Percentiles rank a stretch among this genome's conserved stretches.
Evolutionary conservation across 805 yeast genomes (phyloP).

Genomic region (Candida awuae): DNA sequence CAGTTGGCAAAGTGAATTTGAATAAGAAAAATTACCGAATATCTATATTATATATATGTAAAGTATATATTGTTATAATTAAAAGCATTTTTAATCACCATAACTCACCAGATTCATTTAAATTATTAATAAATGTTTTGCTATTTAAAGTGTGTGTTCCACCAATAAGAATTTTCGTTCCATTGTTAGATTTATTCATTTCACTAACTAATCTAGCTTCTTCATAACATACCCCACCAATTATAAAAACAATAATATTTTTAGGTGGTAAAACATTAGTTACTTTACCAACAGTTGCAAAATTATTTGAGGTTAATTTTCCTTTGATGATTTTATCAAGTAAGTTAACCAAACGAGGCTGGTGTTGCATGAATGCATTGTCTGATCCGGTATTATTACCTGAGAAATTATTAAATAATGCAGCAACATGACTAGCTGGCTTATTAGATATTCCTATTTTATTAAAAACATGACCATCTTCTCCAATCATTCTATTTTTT

Average conservation of each 20-base stretch:
- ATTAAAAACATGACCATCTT: slow-evolving; percentile 26
- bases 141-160: slow-evolving; percentile 59
- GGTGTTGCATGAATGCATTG: slow-evolving; percentile 85
- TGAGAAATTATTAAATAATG: slow-evolving; percentile 29
- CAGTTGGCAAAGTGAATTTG: slow-evolving; percentile 63
- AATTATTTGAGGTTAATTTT: slow-evolving; percentile 26
- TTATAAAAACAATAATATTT: slow-evolving; percentile 62
- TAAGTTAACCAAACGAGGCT: slow-evolving; percentile 57
- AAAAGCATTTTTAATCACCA: slow-evolving; percentile 13
- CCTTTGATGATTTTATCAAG: slow-evolving; percentile 36
- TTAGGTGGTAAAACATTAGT: slow-evolving; percentile 35
- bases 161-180: slow-evolving; percentile 69
- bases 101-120: slow-evolving; percentile 17
- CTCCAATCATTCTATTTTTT: slow-evolving; percentile 33
- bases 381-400: slow-evolving; percentile 37
- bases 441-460: slow-evolving; percentile 11
- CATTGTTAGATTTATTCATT: slow-evolving; percentile 48
- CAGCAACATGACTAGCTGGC: slow-evolving; percentile 19
- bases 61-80: not conserved
- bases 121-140: slow-evolving; percentile 28
- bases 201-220: slow-evolving; percentile 81
- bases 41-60: not conserved
- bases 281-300: slow-evolving; percentile 20
- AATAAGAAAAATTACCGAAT: slow-evolving; percentile 29
- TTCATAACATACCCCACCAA: slow-evolving; percentile 90